Conservation (phyloP, 2,329 filamentous ascomycete genomes). For the Pseudonectria buxi region DNA sequence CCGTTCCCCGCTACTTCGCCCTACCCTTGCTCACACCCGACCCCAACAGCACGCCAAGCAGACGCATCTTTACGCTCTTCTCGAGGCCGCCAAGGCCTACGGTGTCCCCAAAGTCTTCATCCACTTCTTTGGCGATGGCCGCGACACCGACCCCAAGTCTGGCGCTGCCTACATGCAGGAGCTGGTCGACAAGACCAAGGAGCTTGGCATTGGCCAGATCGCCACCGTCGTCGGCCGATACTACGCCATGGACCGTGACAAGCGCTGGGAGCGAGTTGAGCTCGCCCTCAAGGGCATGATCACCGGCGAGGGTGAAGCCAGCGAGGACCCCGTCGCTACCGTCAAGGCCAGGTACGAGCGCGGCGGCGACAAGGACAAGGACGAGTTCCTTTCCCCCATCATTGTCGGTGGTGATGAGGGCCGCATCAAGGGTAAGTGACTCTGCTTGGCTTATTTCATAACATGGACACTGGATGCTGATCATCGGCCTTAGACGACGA, state of each 20-base stretch:
- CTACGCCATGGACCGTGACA: conserved; percentile 99
- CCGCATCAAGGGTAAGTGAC: conserved; percentile 74
- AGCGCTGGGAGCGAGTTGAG: conserved; percentile 96
- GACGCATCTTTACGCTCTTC: conserved; percentile 79
- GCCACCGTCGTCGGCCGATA: conserved; percentile 93
- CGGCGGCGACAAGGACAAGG: conserved; percentile 62
- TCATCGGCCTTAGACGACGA: conserved; percentile 60
- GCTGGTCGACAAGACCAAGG: conserved; percentile 71
- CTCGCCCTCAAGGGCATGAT: conserved; percentile 82
- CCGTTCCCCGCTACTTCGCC: not conserved
- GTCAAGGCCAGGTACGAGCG: conserved; percentile 84
- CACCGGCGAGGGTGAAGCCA: conserved; percentile 78
- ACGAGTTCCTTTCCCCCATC: conserved; percentile 98
- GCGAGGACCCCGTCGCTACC: conserved; percentile 75
- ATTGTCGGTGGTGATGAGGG: conserved; percentile 82
- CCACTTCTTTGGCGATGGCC: conserved; percentile 97
- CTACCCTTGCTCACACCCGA: conserved; percentile 9
- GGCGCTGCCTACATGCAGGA: conserved; percentile 81
- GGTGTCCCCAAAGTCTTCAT: conserved; percentile 89
- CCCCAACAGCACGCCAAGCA: conserved; percentile 77
- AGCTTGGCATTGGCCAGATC: conserved; percentile 80
- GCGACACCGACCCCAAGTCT: conserved; percentile 96
- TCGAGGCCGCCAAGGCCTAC: conserved; percentile 84
- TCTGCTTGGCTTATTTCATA: too few species aligned
- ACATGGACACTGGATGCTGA: conserved; percentile 6